Base-by-base conservation (phyloP, 352 stramenopile genomes). In the Globisporangium okanoganense region DNA sequence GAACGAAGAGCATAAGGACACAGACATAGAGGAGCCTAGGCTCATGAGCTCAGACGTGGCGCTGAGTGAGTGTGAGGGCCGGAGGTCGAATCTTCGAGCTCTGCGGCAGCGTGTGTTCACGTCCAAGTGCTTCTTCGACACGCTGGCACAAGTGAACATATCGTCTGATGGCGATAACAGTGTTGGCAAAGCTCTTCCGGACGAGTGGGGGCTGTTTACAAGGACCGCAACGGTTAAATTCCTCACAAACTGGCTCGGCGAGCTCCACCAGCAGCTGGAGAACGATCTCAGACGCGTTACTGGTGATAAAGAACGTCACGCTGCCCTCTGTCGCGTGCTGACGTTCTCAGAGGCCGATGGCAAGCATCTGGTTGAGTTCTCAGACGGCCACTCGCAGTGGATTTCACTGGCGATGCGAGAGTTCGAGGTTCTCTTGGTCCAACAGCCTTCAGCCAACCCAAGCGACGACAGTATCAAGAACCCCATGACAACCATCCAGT, bases 321-420 rank as follows among this genome's bases (percentile, higher is more conserved):
- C 70, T 8, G 27, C 54, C 0, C 48, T 68, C 3, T 79, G 75
- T 18, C 76, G 78, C 40, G 66, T 87, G 27, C 62, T 89, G 12
- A 82, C 72, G 33, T 87, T 79, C 35, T 56, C 75, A 0, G 18
- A 35, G 0, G 62, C 27, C 5, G 79, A 73, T 29, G 4, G 7
- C 0, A 65, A 64, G 12, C 75, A 90, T 62, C 58, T 90, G 29
- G 16, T 88, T 18, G 78, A 88, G 52, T 88, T 85, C 56, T 41
- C 66, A 1, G 74, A 91, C 50, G 82, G 79, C 4, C 70, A 66
- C 49, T 77, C 69, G 4, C 57, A 71, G 27, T 89, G 82, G 82
- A 54, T 80, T 22, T 57, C 68, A 13, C 65, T 91, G 1, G 12
- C 51, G 3, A 16, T 40, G 3, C 67, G 71, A 25, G 79, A 89